Percentiles rank a stretch among this genome's conserved stretches.
phyloP scores from a whole-genome alignment of 805 yeast species.

The Candida tibetensis region DNA sequence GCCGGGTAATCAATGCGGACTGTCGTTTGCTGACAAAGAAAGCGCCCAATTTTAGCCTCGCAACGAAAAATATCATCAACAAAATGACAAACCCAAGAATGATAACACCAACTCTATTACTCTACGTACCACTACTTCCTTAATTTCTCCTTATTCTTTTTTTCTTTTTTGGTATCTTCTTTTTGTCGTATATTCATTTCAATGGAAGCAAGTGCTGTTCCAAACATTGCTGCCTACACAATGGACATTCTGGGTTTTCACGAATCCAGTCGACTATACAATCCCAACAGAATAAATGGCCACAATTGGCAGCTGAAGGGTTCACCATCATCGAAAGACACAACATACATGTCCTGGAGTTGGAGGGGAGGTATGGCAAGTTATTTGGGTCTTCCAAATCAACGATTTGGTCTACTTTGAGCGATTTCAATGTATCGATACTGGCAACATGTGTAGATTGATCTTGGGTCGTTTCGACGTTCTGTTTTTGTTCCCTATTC shows the following conservation, averaged over 20 bases:
- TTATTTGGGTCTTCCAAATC: constrained; percentile 55
- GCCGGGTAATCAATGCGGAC: no score
- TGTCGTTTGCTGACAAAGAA: no score
- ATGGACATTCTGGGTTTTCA: constrained; percentile 86
- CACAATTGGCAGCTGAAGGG: constrained; percentile 87
- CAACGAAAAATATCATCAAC: no score
- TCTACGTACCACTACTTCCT: no score
- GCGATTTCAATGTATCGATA: constrained; percentile 8
- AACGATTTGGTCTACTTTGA: constrained; percentile 22
- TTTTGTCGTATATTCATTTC: no score
- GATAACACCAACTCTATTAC: no score
- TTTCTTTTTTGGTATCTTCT: no score
- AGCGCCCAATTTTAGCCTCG: no score
- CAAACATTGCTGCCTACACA: constrained; percentile 71
- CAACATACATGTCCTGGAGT: constrained; percentile 75
- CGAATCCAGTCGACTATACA: constrained; percentile 89
- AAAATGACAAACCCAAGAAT: no score
- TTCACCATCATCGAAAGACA: constrained; percentile 77
- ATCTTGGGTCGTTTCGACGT: not conserved
- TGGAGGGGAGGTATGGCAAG: constrained; percentile 67
- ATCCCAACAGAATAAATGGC: constrained; percentile 90
- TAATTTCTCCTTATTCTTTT: no score
- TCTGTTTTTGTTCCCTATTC: not conserved
- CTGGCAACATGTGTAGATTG: not conserved
- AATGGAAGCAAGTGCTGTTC: constrained; percentile 64